phyloP scores from a whole-genome alignment of 2,329 filamentous ascomycete species.

The Scedosporium boydii region DNA sequence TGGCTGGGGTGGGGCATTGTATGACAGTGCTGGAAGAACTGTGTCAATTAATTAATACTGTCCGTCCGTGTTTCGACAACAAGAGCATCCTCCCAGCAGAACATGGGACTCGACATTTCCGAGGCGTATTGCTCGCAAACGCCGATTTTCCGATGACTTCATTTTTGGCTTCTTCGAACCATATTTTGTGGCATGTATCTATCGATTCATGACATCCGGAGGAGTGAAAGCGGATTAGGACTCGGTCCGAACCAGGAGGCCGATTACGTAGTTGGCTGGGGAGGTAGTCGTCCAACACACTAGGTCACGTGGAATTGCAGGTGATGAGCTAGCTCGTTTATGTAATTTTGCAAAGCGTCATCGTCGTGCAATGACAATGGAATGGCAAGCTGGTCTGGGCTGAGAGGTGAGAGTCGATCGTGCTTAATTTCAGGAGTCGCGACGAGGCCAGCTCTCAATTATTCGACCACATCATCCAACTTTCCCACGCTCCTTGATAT shows the following conservation, averaged over 20 bases:
- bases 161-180: too few relatives aligned
- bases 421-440: constrained; percentile 6
- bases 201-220: too few relatives aligned
- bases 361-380: not conserved
- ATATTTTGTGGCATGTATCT: too few relatives aligned
- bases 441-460: constrained; percentile 1
- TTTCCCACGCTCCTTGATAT: constrained; percentile 18
- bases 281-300: not conserved
- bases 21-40: too few relatives aligned
- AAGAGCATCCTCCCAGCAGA: too few relatives aligned
- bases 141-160: too few relatives aligned
- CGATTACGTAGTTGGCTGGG: not conserved
- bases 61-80: too few relatives aligned
- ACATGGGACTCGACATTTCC: too few relatives aligned
- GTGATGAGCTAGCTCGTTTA: not conserved
- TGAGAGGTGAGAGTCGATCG: not conserved
- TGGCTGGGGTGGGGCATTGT: too few relatives aligned
- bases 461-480: constrained; percentile 10
- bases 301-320: not conserved
- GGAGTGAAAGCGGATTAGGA: not conserved
- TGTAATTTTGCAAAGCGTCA: not conserved
- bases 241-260: not conserved
- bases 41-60: too few relatives aligned
- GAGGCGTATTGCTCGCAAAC: too few relatives aligned
- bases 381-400: not conserved